These are phyloP conservation scores for Entonaema liquescens DNA, from an alignment of 495 filamentous ascomycete genomes.

Conservation along the genomic window DNA sequence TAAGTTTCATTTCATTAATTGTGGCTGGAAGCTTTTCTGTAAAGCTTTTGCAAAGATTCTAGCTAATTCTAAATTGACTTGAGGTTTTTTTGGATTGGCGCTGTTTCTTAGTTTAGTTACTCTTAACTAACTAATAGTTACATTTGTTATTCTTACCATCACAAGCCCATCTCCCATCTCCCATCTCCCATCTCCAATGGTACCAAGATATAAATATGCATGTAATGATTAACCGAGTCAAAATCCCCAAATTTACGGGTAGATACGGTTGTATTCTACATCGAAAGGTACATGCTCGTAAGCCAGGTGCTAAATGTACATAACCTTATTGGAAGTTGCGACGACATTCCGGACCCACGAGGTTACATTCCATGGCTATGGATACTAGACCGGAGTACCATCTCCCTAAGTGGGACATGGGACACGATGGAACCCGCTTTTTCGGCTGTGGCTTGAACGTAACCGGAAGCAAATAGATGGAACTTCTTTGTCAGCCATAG, in stretches of 20 bases:
- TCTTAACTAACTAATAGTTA: too few relatives aligned
- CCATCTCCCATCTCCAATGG: neutral
- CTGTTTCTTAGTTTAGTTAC: neutral
- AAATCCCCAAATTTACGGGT: conserved; percentile 3
- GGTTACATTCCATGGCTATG: conserved; percentile 20
- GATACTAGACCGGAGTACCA: conserved; percentile 21
- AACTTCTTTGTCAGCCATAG: neutral
- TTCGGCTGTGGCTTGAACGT: conserved; percentile 30
- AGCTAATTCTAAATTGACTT: neutral
- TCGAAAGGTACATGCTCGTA: neutral
- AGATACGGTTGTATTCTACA: conserved; percentile 12
- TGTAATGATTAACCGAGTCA: conserved; percentile 3
- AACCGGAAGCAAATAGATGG: conserved; percentile 19
- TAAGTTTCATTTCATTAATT: conserved; percentile 8
- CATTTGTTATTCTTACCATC: neutral
- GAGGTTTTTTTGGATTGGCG: neutral
- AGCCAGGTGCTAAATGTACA: conserved; percentile 26
- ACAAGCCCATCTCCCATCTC: neutral
- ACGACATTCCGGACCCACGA: conserved; percentile 8
- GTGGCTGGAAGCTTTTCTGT: conserved; percentile 17
- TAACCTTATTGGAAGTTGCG: conserved; percentile 25
- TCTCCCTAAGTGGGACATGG: conserved; percentile 1
- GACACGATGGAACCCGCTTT: neutral
- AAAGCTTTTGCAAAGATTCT: neutral
- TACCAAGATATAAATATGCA: conserved; percentile 1